A percentile compares a stretch with the other conserved stretches of the same genome.
phyloP scores from a whole-genome alignment of 1,284 basidiomycete species.

The Leccinum subrobustum region DNA sequence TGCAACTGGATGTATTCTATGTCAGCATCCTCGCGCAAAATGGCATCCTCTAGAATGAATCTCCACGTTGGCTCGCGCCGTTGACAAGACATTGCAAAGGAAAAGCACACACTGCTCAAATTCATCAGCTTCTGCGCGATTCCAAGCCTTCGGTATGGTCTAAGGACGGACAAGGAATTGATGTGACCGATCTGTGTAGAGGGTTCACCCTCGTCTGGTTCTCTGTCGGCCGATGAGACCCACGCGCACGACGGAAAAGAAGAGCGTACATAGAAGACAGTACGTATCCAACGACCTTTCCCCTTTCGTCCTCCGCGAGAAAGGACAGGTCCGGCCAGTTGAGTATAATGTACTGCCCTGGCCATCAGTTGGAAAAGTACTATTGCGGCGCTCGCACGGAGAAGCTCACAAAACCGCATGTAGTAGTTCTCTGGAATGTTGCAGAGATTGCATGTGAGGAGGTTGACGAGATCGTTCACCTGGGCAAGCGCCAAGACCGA shows the following conservation, averaged over 20 bases:
- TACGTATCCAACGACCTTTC: slow-evolving; percentile 92
- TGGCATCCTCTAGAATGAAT: slow-evolving; percentile 70
- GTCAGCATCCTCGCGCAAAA: slow-evolving; percentile 72
- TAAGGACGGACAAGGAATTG: slow-evolving; percentile 87
- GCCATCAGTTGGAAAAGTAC: slow-evolving; percentile 6
- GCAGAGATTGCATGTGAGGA: slow-evolving; percentile 69
- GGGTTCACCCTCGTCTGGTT: slow-evolving; percentile 18
- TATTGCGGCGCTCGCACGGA: not conserved
- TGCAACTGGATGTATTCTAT: slow-evolving; percentile 81
- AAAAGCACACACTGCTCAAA: slow-evolving; percentile 64
- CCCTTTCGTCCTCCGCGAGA: slow-evolving; percentile 89
- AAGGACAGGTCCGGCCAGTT: slow-evolving; percentile 95
- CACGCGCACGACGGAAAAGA: not conserved
- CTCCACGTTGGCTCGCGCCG: slow-evolving; percentile 4
- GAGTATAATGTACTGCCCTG: slow-evolving; percentile 86
- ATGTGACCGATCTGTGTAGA: slow-evolving; percentile 62
- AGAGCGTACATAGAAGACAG: slow-evolving; percentile 85
- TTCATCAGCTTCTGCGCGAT: slow-evolving; percentile 89
- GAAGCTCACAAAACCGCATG: slow-evolving; percentile 79
- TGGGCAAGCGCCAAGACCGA: slow-evolving; percentile 6
- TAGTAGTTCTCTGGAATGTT: slow-evolving; percentile 88
- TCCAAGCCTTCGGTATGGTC: slow-evolving; percentile 82
- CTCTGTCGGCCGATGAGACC: slow-evolving; percentile 18
- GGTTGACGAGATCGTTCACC: slow-evolving; percentile 26
- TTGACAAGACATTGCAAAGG: slow-evolving; percentile 5